Conservation (phyloP, 2,329 filamentous ascomycete species). For the Pestalotiopsis sp. region DNA sequence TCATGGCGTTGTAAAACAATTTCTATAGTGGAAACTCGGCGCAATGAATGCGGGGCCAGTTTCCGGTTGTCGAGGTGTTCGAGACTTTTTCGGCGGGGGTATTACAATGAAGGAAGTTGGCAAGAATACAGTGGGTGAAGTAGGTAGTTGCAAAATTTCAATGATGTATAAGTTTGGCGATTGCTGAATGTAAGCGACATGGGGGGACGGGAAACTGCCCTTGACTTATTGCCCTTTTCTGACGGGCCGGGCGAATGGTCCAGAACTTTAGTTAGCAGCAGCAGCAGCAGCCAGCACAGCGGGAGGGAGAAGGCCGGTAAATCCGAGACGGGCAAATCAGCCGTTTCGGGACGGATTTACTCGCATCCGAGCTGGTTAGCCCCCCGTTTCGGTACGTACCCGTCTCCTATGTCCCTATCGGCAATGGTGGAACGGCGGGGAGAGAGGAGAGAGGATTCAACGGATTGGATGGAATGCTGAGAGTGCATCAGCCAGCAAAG, state of each 20-base stretch:
- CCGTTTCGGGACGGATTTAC: background rate
- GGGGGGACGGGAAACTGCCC: background rate
- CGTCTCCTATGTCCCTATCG: background rate
- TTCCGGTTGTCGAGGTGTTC: background rate
- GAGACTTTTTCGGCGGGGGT: background rate
- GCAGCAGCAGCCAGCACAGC: background rate
- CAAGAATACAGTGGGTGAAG: background rate
- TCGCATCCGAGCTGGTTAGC: background rate
- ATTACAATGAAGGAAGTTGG: background rate
- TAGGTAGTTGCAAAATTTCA: background rate
- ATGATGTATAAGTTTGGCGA: conserved; percentile 2
- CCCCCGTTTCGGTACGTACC: background rate
- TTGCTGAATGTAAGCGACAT: conserved; percentile 1
- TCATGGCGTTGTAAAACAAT: conserved; percentile 6
- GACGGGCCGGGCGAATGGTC: background rate
- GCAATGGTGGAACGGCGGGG: background rate
- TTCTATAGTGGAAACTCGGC: background rate
- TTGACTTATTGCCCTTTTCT: background rate
- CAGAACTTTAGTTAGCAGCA: background rate
- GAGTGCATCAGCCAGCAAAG: background rate
- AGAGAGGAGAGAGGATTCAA: no score
- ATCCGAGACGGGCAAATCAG: background rate
- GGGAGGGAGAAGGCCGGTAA: conserved; percentile 1
- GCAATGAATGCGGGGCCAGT: background rate
- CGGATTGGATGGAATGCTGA: no score